Percentiles rank a stretch among this genome's conserved stretches.
Conservation (phyloP, 2,329 filamentous ascomycete genomes). For the Talaromyces sp. region DNA sequence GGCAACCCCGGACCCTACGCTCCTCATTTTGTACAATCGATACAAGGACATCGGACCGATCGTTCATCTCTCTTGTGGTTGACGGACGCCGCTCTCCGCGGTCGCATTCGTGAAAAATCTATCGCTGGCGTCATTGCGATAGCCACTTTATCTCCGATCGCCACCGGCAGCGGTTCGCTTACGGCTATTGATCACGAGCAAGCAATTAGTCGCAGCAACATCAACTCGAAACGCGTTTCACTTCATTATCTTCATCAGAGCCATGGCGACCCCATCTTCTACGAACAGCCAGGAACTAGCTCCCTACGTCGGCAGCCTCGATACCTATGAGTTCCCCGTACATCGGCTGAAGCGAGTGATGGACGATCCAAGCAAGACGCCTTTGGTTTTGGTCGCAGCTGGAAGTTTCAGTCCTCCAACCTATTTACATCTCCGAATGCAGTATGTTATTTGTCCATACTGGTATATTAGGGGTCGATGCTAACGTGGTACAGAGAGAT, state of each 20-base stretch:
- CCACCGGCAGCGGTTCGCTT: conserved; percentile 2
- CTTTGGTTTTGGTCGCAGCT: conserved; percentile 50
- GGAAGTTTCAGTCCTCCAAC: conserved; percentile 71
- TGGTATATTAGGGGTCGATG: conserved; percentile 14
- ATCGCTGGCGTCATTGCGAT: conserved; percentile 16
- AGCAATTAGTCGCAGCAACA: not conserved
- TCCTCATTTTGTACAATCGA: not conserved
- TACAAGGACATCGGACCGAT: not conserved
- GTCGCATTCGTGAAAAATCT: not conserved
- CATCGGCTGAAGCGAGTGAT: conserved; percentile 47
- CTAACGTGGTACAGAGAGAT: conserved; percentile 79
- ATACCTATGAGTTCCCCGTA: conserved; percentile 47
- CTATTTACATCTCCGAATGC: conserved; percentile 52
- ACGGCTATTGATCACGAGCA: not conserved
- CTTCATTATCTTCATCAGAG: not conserved
- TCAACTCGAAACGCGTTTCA: not conserved
- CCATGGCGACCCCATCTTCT: conserved; percentile 22
- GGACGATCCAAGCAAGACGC: conserved; percentile 49
- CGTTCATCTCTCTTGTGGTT: too few relatives aligned
- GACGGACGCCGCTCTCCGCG: not conserved
- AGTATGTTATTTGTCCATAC: conserved; percentile 19
- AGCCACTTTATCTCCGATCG: conserved; percentile 15
- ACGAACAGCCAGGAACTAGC: conserved; percentile 28
- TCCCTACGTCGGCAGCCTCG: conserved; percentile 29
- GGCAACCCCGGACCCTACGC: not conserved